Base-by-base conservation (phyloP, 2,329 filamentous ascomycete genomes). In the Fusarium xyrophilum region DNA sequence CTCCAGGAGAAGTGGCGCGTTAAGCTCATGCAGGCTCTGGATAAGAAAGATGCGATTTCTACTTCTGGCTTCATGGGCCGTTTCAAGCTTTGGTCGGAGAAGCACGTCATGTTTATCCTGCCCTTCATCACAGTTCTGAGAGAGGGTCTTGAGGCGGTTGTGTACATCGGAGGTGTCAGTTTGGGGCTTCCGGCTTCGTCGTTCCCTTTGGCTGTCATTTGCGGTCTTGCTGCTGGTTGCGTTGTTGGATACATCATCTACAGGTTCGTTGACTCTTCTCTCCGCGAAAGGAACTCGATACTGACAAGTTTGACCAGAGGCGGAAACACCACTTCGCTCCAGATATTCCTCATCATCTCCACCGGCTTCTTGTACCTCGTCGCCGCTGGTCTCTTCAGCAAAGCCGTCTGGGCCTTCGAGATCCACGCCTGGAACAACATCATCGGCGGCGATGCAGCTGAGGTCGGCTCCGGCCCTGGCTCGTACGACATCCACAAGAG, bases 361-460 rank as follows among this genome's bases (percentile, higher is more conserved):
- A 53, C 50, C 0, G 50, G 50, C 0, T 53, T 53, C 7, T 1
- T 53, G 3, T 53, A 53, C 1, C 50, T 53, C 3, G 50, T 53
- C 6, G 50, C 50, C 3, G 50, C 50, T 1, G 50, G 50, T 0
- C 36, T 53, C 7, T 53, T 53, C 12, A 53, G 50, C n/a, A 53
- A 53, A 23, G 50, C 50, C 12, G 50, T 53, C 4, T 53, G 50
- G 50, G 27, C 36, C 3, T 53, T 53, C 3, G 50, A 53, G 7
- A 53, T 53, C 1, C 50, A 53, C 6, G 50, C 50, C n/a, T 53
- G 50, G 50, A 53, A 53, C 21, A 53, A 53, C n/a, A 44, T 53
- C 15, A 53, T 53, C 5, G 50, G 50, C 1, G 50, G 50, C 1
- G 50, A 53, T 25, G 50, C 50, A 0, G 36, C 50, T 0, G 50